These are phyloP conservation scores for Pleurotus ostreatus DNA, from an alignment of 768 basidiomycete genomes.

Conservation along the genomic window DNA sequence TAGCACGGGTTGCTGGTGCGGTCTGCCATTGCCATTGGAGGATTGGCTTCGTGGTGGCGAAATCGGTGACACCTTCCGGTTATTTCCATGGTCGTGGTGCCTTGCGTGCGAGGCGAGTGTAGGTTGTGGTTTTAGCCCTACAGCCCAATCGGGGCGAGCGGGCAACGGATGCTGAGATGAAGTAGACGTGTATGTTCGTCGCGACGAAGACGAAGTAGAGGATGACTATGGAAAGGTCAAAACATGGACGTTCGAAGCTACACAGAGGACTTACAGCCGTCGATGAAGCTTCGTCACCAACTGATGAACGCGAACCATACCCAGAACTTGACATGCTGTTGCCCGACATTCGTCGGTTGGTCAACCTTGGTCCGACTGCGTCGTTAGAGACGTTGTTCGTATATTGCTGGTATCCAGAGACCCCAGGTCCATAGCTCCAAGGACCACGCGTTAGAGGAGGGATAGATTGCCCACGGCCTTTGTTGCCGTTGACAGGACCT, in stretches of 20 bases:
- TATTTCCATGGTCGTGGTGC: constrained; percentile 45
- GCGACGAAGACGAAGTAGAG: constrained; percentile 76
- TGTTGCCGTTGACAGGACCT: constrained; percentile 10
- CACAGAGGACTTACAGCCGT: constrained; percentile 55
- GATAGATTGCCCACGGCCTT: constrained; percentile 15
- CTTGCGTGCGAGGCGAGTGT: constrained; percentile 51
- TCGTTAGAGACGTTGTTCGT: constrained; percentile 31
- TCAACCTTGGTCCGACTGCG: constrained; percentile 64
- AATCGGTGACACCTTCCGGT: constrained; percentile 38
- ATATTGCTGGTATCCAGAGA: constrained; percentile 18
- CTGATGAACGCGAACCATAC: constrained; percentile 51
- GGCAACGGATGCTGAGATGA: constrained; percentile 78
- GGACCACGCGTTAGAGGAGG: constrained; percentile 36
- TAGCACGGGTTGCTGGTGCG: constrained; percentile 28
- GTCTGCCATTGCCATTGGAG: constrained; percentile 25
- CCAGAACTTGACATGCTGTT: constrained; percentile 46
- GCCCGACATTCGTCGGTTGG: constrained; percentile 42
- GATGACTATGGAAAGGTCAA: constrained; percentile 48
- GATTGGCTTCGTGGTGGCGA: constrained; percentile 33
- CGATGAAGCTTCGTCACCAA: constrained; percentile 72
- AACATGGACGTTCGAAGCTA: neutral
- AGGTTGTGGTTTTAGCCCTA: constrained; percentile 75
- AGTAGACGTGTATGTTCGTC: constrained; percentile 70
- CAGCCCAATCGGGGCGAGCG: constrained; percentile 85
- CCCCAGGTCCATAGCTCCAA: constrained; percentile 69